Evolutionary conservation across 257 asterid genomes (phyloP), one percentile per base, ranked within the genome.

Genomic region (Przewalskia tangutica): DNA sequence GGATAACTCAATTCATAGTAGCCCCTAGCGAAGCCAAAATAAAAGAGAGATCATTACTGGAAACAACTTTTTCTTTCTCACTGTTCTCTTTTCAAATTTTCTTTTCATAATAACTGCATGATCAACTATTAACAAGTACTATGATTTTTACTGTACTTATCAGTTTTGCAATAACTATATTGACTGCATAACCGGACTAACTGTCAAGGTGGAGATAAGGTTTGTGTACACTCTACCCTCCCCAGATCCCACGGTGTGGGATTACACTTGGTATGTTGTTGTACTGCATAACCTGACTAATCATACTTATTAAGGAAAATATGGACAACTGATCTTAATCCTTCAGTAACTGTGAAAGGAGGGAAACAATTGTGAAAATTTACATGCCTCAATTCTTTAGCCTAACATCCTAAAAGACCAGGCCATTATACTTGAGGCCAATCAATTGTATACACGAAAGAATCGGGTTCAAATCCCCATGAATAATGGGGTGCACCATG

Each of bases 381-480:
- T 86, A 79, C 83, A 77, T 50, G 80, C 89, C 86, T 70, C 86
- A 82, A 59, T 71, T 50, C 60, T 38, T 54, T 10, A 75, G 81
- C 86, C 86, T 50, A 81, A 82, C 77, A 76, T 63, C 79, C 84
- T 85, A 70, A 85, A 83, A 84, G 65, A 76, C 78, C 83, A 87
- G 91, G 89, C 91, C 89, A 82, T 55, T 77, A 86, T 44, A 82
- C 65, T 81, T 70, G 86, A 80, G 86, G 85, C 85, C 85, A 82
- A 85, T 86, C 82, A 85, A 85, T 84, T 86, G 90, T 82, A 86
- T 85, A 81, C 78, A 77, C 81, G 83, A 84, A 86, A 86, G 85
- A 84, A 86, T 84, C 7, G 17, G 81, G 79, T 75, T 60, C 79
- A 38, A 81, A 68, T 76, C 82, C 55, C 64, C 79, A 77, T 16